Evolutionary conservation across 2,329 filamentous ascomycete genomes (phyloP), one percentile per base, ranked within the genome.

Genomic region (Monilinia aucupariae): DNA sequence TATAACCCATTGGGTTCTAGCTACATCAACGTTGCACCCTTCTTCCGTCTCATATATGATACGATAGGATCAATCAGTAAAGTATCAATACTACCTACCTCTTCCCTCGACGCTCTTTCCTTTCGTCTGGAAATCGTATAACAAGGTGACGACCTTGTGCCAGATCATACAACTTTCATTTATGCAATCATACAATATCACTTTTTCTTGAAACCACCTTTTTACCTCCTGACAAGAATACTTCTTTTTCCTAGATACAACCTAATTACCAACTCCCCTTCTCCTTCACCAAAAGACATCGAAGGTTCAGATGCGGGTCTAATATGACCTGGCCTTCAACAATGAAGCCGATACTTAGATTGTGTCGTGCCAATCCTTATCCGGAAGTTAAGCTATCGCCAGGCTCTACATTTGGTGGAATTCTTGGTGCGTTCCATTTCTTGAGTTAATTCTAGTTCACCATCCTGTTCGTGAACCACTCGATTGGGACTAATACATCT

Each of bases 341-440:
- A 43, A 58, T 62, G 60, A 62, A 62, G 60, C 60, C 60, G 32
- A 62, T 62, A 50, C 54, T 62, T 17, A 58, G 51, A 25, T 49
- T 62, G 43, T 62, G 60, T 56, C 60, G 60, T 56, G 52, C 45
- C 3, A 62, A 43, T 32, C 41, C 47, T n/a, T 17, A 45, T 25
- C 39, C 43, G 27, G 60, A 55, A 41, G 49, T 32, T 22, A 50
- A 52, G 12, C 27, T 62, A 48, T 49, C 37, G 45, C 34, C 60
- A 34, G 32, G 51, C 58, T 22, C 45, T 43, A 47, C 32, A 4
- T 30, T 39, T 34, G 41, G 51, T 32, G 41, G 15, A 15, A 49
- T 49, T 58, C 43, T 58, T 58, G 52, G 60, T 62, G 34, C 45
- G 52, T 62, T 54, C 22, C 39, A 41, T 58, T 62, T 30, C 43